These are phyloP conservation scores for Erodium texanum DNA, from an alignment of 441 rosid genomes.

Conservation along the genomic window DNA sequence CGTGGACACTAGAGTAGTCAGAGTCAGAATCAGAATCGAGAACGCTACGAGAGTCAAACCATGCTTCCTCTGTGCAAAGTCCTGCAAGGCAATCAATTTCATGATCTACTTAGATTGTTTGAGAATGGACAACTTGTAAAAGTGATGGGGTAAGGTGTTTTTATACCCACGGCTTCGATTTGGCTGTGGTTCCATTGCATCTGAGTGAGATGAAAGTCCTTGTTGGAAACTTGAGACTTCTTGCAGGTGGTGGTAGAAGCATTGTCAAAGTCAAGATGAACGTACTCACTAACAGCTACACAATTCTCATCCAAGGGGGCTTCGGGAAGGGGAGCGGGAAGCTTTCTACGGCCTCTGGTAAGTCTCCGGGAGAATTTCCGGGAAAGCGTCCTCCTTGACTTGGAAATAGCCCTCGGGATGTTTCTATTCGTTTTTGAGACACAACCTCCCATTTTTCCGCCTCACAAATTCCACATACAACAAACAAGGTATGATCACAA, in stretches of 20 bases:
- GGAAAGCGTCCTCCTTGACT: neutral
- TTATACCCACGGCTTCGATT: slow-evolving; percentile 51
- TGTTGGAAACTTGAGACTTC: slow-evolving; percentile 55
- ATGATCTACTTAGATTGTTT: neutral
- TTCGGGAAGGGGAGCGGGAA: slow-evolving; percentile 42
- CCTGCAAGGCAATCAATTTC: slow-evolving; percentile 29
- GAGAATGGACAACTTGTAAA: too few relatives aligned
- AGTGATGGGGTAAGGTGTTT: neutral
- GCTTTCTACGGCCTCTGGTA: slow-evolving; percentile 42
- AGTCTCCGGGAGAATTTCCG: slow-evolving; percentile 24
- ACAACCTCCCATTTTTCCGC: slow-evolving; percentile 63
- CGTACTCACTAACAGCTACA: slow-evolving; percentile 47
- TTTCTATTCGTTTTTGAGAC: slow-evolving; percentile 39
- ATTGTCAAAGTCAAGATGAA: slow-evolving; percentile 57
- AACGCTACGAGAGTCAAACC: slow-evolving; percentile 68
- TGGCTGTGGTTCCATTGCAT: slow-evolving; percentile 86
- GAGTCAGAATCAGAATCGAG: slow-evolving; percentile 82
- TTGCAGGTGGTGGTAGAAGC: slow-evolving; percentile 50
- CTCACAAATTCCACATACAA: slow-evolving; percentile 5
- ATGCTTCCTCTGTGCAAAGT: slow-evolving; percentile 66
- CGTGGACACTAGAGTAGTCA: slow-evolving; percentile 49
- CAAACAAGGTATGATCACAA: neutral
- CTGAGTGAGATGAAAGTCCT: slow-evolving; percentile 59
- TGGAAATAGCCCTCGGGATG: neutral
- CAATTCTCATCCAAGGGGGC: slow-evolving; percentile 34